These are phyloP conservation scores for Gelatoporia subvermispora DNA, from an alignment of 768 basidiomycete genomes.

Conservation along the genomic window DNA sequence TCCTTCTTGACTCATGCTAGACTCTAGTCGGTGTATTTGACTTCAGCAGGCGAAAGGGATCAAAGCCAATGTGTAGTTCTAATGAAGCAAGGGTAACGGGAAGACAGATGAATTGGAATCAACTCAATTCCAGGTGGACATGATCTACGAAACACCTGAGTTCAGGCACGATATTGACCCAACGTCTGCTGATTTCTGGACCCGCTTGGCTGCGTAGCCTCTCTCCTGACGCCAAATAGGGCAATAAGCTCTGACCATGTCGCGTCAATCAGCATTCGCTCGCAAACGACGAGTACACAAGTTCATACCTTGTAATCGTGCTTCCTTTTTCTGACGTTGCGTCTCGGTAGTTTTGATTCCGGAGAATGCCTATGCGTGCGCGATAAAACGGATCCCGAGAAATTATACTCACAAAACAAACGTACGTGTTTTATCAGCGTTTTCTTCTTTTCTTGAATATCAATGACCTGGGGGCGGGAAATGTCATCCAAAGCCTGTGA, in stretches of 20 bases:
- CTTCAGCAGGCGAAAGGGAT: no score
- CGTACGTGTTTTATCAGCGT: constrained; percentile 66
- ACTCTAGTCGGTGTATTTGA: no score
- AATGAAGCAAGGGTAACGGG: no score
- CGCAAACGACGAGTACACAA: not conserved
- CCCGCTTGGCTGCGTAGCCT: constrained; percentile 7
- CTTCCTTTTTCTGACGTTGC: constrained; percentile 71
- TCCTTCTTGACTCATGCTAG: no score
- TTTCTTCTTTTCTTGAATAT: constrained; percentile 86
- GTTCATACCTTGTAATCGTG: constrained; percentile 71
- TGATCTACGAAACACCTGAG: no score
- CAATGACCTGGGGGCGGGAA: constrained; percentile 48
- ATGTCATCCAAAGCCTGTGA: not conserved
- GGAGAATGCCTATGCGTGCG: constrained; percentile 64
- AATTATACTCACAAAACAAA: constrained; percentile 1
- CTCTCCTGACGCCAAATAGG: constrained; percentile 42
- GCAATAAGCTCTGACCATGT: constrained; percentile 50
- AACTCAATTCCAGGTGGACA: no score
- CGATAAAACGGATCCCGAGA: not conserved
- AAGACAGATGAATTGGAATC: no score
- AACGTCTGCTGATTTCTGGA: no score
- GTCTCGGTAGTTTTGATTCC: constrained; percentile 76
- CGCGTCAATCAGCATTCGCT: not conserved
- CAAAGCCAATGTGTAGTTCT: no score
- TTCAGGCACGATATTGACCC: no score